These are phyloP conservation scores for Ogataea sp. DNA, from an alignment of 805 yeast genomes.

Conservation along the genomic window DNA sequence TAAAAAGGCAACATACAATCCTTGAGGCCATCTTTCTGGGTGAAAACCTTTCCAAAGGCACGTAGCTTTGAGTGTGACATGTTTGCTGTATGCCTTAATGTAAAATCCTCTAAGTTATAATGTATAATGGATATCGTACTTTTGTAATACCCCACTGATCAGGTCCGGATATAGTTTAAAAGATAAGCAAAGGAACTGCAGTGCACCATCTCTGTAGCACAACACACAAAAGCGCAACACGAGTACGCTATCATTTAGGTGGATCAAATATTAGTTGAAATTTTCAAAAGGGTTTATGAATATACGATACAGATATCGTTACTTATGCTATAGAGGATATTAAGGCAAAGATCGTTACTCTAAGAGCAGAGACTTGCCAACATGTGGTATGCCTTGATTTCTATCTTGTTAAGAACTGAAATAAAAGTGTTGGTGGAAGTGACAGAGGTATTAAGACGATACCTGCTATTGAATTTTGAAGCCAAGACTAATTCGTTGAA, in stretches of 20 bases:
- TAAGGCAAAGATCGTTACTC: background rate
- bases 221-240: too few species aligned
- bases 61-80: background rate
- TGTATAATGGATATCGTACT: too few species aligned
- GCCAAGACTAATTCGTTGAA: slow-evolving; percentile 46
- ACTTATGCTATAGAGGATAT: background rate
- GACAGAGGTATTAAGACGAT: slow-evolving; percentile 12
- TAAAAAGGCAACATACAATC: background rate
- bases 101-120: too few species aligned
- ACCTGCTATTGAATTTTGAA: slow-evolving; percentile 27
- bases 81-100: too few species aligned
- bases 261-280: too few species aligned
- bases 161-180: too few species aligned
- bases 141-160: too few species aligned
- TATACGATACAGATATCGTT: too few species aligned
- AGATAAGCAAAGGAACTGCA: too few species aligned
- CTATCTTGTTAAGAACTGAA: slow-evolving; percentile 4
- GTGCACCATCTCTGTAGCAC: too few species aligned
- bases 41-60: background rate
- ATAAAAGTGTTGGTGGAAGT: slow-evolving; percentile 4
- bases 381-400: slow-evolving; percentile 11
- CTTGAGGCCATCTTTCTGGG: background rate
- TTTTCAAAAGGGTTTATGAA: too few species aligned
- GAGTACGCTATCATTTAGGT: too few species aligned
- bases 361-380: slow-evolving; percentile 10